Conservation (phyloP, 2,329 filamentous ascomycete species). For the Beauveria asiatica region DNA sequence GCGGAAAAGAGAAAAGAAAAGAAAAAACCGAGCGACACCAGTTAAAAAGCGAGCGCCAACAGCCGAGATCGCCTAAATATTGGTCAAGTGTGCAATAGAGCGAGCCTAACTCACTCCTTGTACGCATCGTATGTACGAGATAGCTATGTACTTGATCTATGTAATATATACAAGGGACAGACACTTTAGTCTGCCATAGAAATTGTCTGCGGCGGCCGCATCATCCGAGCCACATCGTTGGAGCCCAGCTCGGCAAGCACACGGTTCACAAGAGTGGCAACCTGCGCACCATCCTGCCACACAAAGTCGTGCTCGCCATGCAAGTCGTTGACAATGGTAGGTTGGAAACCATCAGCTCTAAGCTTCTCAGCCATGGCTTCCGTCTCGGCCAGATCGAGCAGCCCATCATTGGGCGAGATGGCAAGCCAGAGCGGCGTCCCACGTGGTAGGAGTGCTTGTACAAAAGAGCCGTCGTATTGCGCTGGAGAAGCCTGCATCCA, state of each 20-base stretch:
- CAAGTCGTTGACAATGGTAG: conserved; percentile 32
- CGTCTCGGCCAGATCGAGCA: conserved; percentile 50
- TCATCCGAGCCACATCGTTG: neutral
- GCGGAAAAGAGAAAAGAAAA: too few species aligned
- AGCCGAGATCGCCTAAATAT: too few species aligned
- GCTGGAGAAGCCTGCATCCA: conserved; percentile 53
- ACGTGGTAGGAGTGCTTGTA: conserved; percentile 24
- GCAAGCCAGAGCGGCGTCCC: conserved; percentile 31
- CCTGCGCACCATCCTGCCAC: conserved; percentile 50
- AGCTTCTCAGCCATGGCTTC: conserved; percentile 46
- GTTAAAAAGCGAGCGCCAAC: too few species aligned
- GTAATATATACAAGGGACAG: neutral
- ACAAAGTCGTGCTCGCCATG: conserved; percentile 54
- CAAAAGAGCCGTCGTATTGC: conserved; percentile 32
- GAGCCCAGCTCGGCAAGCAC: conserved; percentile 13
- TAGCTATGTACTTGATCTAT: neutral
- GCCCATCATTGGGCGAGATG: conserved; percentile 38
- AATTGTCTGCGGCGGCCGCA: neutral
- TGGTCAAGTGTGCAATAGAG: too few species aligned
- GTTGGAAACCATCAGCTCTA: conserved; percentile 26
- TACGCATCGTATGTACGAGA: neutral
- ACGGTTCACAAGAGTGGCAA: conserved; percentile 39
- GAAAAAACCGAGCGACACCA: too few species aligned
- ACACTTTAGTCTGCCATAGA: neutral
- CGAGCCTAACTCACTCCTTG: neutral